Base-by-base conservation (phyloP, 1,139 yeast genomes). In the Zygosaccharomyces sapae region DNA sequence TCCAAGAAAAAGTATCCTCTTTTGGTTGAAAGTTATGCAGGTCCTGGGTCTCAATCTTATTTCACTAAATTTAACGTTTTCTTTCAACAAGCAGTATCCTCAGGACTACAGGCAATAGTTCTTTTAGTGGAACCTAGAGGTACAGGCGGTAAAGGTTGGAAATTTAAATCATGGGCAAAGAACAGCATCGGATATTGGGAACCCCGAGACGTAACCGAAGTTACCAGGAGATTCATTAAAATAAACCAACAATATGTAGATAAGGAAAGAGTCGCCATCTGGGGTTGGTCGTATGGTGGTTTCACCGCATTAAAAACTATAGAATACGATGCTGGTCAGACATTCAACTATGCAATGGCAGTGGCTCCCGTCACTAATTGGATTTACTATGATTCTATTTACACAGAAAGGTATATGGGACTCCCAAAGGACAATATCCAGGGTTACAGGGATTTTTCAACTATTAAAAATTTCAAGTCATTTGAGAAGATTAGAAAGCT, bases 221-320 rank as follows among this genome's bases (percentile, higher is more conserved):
- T 86, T 0, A 81, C 88, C 0, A 72, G 80, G 46, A 73, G 73
- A 40, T 87, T 84, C 70, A 75, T 88, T 13, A 57, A 69, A 12
- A 67, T 66, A 3, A 76, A 79, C 53, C 65, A 70, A 44, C 68
- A 71, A 0, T 79, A 79, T 55, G 76, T 92, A 27, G 83, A 87
- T 59, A 60, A 66, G 18, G 75, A 76, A 2, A 75, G 72, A 44
- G 80, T 87, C 10, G 96, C 96, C 0, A 75, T 87, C 41, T 92
- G 98, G 95, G 95, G 95, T n/a, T 87, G 95, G 95, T 82, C 90
- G 3, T 87, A 86, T 60, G 95, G 95, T 43, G 95, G 95, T 0
- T 87, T 80, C 63, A 73, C 84, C 49, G 84, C 95, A 0, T 69
- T 87, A 51, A 86, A 86, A 67, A 81, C 90, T 0, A 68, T 86